Evolutionary conservation across 495 filamentous ascomycete species (phyloP).

Genomic region (Aspergillus affinis): DNA sequence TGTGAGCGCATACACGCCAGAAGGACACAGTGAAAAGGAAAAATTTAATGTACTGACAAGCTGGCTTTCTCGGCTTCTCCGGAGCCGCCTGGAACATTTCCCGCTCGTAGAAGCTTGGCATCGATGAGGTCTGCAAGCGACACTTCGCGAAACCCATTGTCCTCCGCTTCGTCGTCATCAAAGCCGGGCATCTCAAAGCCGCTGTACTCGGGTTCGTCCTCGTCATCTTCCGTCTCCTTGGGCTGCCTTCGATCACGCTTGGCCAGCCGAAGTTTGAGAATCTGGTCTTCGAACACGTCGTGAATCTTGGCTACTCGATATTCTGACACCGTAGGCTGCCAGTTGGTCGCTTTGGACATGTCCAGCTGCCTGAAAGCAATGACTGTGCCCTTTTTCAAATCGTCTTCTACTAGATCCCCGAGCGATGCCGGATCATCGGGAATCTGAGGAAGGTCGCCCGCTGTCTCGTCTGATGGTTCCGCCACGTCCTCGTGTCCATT

Average conservation of each 20-base stretch:
- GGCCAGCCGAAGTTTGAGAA: slow-evolving; percentile 63
- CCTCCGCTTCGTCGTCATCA: slow-evolving; percentile 50
- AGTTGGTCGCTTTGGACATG: slow-evolving; percentile 71
- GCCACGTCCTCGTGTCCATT: slow-evolving; percentile 9
- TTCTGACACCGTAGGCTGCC: slow-evolving; percentile 70
- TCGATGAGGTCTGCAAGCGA: slow-evolving; percentile 59
- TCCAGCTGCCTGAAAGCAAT: slow-evolving; percentile 79
- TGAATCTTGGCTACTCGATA: slow-evolving; percentile 67
- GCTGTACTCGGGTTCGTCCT: slow-evolving; percentile 58
- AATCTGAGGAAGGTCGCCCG: slow-evolving; percentile 62
- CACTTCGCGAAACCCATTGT: slow-evolving; percentile 54
- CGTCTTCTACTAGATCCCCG: slow-evolving; percentile 49
- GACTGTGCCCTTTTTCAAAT: slow-evolving; percentile 61
- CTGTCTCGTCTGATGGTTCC: slow-evolving; percentile 24
- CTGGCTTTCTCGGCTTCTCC: slow-evolving; percentile 32
- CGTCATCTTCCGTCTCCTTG: slow-evolving; percentile 48
- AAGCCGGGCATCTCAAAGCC: slow-evolving; percentile 67
- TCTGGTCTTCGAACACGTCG: slow-evolving; percentile 45
- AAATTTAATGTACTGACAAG: slow-evolving; percentile 46
- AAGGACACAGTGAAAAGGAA: slow-evolving; percentile 30
- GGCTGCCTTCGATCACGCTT: slow-evolving; percentile 60
- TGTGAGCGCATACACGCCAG: slow-evolving; percentile 32
- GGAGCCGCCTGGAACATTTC: slow-evolving; percentile 14
- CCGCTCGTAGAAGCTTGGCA: slow-evolving; percentile 56
- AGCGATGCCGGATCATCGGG: slow-evolving; percentile 62